A percentile compares a stretch with the other conserved stretches of the same genome.
These are phyloP conservation scores for Monilinia polystroma DNA, from an alignment of 2,329 filamentous ascomycete genomes.

Conservation along the genomic window DNA sequence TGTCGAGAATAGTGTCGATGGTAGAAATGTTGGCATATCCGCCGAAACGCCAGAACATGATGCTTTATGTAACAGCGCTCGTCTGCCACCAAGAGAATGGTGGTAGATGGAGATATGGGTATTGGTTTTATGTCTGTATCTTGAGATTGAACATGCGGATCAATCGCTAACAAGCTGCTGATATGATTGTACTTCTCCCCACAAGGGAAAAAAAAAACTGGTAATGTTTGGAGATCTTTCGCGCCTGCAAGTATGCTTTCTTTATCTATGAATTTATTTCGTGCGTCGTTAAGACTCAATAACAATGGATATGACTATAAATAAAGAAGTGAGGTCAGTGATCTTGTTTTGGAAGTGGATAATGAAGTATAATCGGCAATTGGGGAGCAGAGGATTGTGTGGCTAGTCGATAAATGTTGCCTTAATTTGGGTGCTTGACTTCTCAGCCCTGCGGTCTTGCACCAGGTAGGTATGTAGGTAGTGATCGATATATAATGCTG, in stretches of 20 bases:
- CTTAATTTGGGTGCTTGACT: conserved; percentile 16
- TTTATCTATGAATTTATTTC: conserved; percentile 30
- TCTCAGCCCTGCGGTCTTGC: conserved; percentile 20
- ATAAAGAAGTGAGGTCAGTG: conserved; percentile 26
- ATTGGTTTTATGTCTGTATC: conserved; percentile 28
- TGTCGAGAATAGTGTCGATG: conserved; percentile 95
- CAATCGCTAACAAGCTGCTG: conserved; percentile 30
- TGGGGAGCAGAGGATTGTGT: conserved; percentile 17
- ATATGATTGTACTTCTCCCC: conserved; percentile 26
- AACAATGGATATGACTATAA: conserved; percentile 25
- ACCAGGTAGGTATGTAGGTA: not conserved
- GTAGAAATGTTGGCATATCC: conserved; percentile 96
- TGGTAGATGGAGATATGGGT: conserved; percentile 32
- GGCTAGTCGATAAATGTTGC: conserved; percentile 17
- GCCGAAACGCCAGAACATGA: conserved; percentile 99
- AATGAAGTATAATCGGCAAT: conserved; percentile 12
- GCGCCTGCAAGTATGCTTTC: conserved; percentile 16
- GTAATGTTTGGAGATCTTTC: conserved; percentile 13
- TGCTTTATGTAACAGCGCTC: conserved; percentile 47
- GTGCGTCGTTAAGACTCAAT: conserved; percentile 31
- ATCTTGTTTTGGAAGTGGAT: conserved; percentile 10
- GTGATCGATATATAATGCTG: not conserved
- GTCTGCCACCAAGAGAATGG: conserved; percentile 35
- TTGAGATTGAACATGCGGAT: conserved; percentile 39
- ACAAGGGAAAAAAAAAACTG: conserved; percentile 27